Evolutionary conservation across 495 filamentous ascomycete genomes (phyloP), one percentile per base, ranked within the genome.

Genomic region (Trypethelium eluteriae): DNA sequence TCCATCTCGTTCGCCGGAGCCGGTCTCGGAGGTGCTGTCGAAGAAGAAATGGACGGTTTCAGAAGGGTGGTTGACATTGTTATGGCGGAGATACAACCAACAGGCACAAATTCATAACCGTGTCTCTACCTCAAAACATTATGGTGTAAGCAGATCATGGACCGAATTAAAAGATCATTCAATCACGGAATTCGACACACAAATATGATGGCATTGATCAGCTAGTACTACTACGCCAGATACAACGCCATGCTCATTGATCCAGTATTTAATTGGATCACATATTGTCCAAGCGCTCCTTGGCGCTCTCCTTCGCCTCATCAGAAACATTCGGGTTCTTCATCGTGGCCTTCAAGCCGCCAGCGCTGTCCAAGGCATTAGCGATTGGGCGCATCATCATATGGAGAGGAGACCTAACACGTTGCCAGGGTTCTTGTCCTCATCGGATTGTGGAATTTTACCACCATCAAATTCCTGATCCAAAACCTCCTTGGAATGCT

Each of bases 11-110:
- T 91, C 69, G 77, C 80, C 56, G 88, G 84, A 71, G 83, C 84
- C 0, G 86, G 83, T 7, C 81, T 91, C 53, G 89, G 89, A 0
- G 85, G 89, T 34, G 85, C 82, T 10, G 85, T 93, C n/a, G 91
- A 95, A 72, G 93, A 98, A 79, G 93, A 97, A 77, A 90, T 96
- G 89, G 92, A 94, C 71, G 92, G 88, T 2, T 83, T 97, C 64
- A 83, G 80, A 67, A 82, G 82, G 70, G 84, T 92, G 64, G 86
- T 92, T 63, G 83, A 89, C 62, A 80, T 88, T 59, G 80, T 93
- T 12, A 78, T 89, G 71, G 74, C 78, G n/a, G 82, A 83, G 36
- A 9, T 59, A 35, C 53, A 59, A 59, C 14, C 53, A 35, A 36
- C 7, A 6, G 14, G 3, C 5, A 3, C 3, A 10, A 32, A 34